A percentile compares a stretch with the other conserved stretches of the same genome.
Evolutionary conservation across 495 filamentous ascomycete species (phyloP).

Genomic region (Penicillium psychrofluorescens): DNA sequence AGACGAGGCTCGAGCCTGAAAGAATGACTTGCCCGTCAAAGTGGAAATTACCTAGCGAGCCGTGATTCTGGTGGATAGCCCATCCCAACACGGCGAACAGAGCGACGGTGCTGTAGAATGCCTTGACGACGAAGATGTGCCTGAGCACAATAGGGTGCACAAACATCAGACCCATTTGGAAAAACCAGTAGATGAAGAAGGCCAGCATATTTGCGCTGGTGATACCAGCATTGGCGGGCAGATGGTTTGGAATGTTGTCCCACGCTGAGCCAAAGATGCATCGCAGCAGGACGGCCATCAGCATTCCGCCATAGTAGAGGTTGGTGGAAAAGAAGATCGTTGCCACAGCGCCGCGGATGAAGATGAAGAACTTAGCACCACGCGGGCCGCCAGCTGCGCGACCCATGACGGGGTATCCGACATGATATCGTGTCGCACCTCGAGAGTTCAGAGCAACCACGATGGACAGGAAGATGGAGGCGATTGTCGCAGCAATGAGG

Average conservation of each 20-base stretch:
- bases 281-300: constrained; percentile 35
- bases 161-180: constrained; percentile 21
- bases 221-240: constrained; percentile 45
- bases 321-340: too few species aligned
- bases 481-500: constrained; percentile 3
- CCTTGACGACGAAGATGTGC: neutral
- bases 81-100: too few species aligned
- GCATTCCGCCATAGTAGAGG: too few species aligned
- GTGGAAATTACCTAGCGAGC: constrained; percentile 4
- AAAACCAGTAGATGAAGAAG: constrained; percentile 47
- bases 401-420: constrained; percentile 51
- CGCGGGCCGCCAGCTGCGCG: constrained; percentile 38
- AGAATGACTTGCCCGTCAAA: constrained; percentile 12
- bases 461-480: constrained; percentile 1
- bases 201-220: constrained; percentile 48
- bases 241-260: constrained; percentile 51
- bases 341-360: too few species aligned
- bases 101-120: too few species aligned
- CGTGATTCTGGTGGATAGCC: too few species aligned
- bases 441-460: constrained; percentile 12
- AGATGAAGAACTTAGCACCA: too few species aligned
- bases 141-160: constrained; percentile 12
- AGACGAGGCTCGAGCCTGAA: constrained; percentile 5
- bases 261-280: constrained; percentile 54
- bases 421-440: constrained; percentile 9